phyloP scores from a whole-genome alignment of 306 rosid genomes.

The Arachis stenosperma region DNA sequence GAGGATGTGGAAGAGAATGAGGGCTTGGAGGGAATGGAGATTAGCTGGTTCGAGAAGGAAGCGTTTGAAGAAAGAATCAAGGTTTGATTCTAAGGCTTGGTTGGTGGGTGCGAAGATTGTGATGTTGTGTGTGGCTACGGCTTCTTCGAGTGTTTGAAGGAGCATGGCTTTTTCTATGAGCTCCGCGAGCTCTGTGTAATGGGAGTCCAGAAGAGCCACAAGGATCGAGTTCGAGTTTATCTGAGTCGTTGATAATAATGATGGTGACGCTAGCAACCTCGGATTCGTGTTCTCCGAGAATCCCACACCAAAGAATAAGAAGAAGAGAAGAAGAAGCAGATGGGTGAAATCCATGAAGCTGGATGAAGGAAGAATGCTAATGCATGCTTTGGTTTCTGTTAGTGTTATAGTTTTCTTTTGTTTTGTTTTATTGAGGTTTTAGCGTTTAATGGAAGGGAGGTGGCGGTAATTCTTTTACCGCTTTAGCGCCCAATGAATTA shows the following conservation, averaged over 20 bases:
- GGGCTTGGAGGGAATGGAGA: constrained; percentile 59
- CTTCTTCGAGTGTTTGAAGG: constrained; percentile 59
- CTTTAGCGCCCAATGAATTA: constrained; percentile 16
- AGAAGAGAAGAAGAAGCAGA: constrained; percentile 11
- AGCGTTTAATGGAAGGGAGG: constrained; percentile 6
- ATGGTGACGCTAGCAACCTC: constrained; percentile 10
- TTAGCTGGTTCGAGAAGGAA: constrained; percentile 74
- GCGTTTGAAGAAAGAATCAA: constrained; percentile 68
- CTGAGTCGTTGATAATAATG: constrained; percentile 45
- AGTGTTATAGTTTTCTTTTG: not conserved
- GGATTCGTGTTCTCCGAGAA: constrained; percentile 38
- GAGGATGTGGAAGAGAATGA: constrained; percentile 57
- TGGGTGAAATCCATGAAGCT: constrained; percentile 44
- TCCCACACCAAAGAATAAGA: constrained; percentile 1
- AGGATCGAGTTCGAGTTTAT: constrained; percentile 78
- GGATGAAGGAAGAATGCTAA: not conserved
- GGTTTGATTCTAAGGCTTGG: constrained; percentile 65
- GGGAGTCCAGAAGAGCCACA: constrained; percentile 84
- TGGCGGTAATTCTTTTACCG: constrained; percentile 21
- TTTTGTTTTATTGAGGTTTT: not conserved
- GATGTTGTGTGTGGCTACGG: constrained; percentile 64
- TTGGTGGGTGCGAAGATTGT: constrained; percentile 83
- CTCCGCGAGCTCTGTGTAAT: constrained; percentile 77
- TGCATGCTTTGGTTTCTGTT: no score
- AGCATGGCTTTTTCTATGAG: constrained; percentile 71